Evolutionary conservation across 768 basidiomycete species (phyloP), one percentile per base, ranked within the genome.

Genomic region (Lepiota subincarnata): DNA sequence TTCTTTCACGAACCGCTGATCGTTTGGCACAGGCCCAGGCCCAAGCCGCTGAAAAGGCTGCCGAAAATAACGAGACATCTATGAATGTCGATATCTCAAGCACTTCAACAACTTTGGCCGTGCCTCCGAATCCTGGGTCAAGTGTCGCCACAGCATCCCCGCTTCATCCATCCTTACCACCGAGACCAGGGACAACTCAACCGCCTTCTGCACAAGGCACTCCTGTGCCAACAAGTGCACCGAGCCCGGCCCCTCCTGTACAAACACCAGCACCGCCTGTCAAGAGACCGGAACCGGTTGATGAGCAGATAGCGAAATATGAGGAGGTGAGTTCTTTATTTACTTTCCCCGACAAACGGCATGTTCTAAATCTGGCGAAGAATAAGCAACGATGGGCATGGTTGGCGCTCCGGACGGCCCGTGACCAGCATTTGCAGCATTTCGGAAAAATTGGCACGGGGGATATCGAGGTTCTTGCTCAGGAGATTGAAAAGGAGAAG

Each of bases 381-480:
- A 84, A 82, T 67, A 89, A 90, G 60, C 79, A 84, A 56, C 80
- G 87, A 2, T 82, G 83, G 76, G 73, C 88, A 4, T 94, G 92
- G 91, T 76, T 92, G 14, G 87, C 86, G 6, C 76, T 93, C 55
- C 86, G 91, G 16, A 78, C 81, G 38, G 82, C 87, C 50, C 85
- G 90, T 35, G 84, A 89, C 59, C 77, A 78, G 55, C 72, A 92
- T 66, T 65, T 92, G 37, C 81, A 84, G 57, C 83, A 89, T 59
- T 92, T 93, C 58, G 79, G 83, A n/a, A 86, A 82, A 71, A 91
- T 92, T 56, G 89, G 87, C 14, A 83, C 82, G 5, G 89, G 88
- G 6, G 89, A 92, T 56, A 71, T 94, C 56, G 76, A 77, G 45
- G 59, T 73, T 14, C 75, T 82, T 35, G 68, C 68, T 6, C 67